Evolutionary conservation across 2,329 filamentous ascomycete genomes (phyloP), one percentile per base, ranked within the genome.

Genomic region (Fusarium denticulatum): DNA sequence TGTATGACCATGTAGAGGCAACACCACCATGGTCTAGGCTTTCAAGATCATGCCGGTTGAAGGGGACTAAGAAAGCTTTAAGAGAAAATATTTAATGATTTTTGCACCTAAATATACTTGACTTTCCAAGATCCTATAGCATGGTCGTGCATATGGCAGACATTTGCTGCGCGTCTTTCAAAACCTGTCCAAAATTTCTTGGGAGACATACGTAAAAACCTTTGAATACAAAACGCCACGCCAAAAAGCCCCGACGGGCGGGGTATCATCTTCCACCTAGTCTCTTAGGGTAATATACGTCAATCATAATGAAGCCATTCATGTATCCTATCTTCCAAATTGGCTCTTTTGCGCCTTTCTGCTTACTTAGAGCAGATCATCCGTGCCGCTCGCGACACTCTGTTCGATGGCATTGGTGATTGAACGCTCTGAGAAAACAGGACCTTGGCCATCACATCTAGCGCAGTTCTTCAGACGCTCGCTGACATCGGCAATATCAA

Each of bases 381-480:
- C 94, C 50, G 90, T 93, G 24, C 93, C 93, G 75, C 90, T 91
- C 28, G 91, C 90, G 36, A 93, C 91, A 78, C 94, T 96, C 77
- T 92, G 88, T 81, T 94, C 89, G 72, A 98, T 95, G 22, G 94
- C 94, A 69, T 87, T 85, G 47, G 90, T 82, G 22, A 98, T 92
- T 49, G 90, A 89, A 30, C 88, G 84, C 81, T 97, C 95, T 69
- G 93, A 91, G 77, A 97, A 97, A 45, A 96, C 95, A 5, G 95
- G 95, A 0, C 95, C 93, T 79, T 94, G 92, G 5, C 95, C 95
- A 82, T 98, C 93, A 80, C 95, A 97, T 78, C 91, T 90, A 24
- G 94, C 93, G 77, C 89, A 85, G 24, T 88, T 86, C 84, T 94
- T 95, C 60, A 98, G 85, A 18, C 91, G 87, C 78, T 96, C 93